Evolutionary conservation across 2,329 filamentous ascomycete species (phyloP), one percentile per base, ranked within the genome.

Genomic region (Talaromyces sp.): DNA sequence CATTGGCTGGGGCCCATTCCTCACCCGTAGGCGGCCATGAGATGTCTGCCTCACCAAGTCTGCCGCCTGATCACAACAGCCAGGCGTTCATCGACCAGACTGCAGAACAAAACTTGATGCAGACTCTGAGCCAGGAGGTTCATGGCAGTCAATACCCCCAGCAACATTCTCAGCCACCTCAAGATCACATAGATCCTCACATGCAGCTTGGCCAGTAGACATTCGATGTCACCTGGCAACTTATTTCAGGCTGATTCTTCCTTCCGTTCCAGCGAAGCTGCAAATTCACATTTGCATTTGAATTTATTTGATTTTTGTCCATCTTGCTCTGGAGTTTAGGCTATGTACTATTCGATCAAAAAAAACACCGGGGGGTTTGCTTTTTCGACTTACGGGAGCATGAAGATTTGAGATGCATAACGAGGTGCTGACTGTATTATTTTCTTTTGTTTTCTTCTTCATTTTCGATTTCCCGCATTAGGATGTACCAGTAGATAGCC

Each of bases 71-170:
- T 51, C 56, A 67, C 10, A 64, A 61, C 24, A 63, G 57, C 37
- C 68, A 71, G 51, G 55, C 63, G 14, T 56, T 70, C 20, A 67
- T 73, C 46, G 73, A 75, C 35, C 74, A 75, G 54, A 73, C 69
- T 1, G 70, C 71, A 1, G 74, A 76, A 51, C 73, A 75, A 51
- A 73, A 73, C 35, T 52, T 76, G 40, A 76, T 76, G 63, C 74
- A 76, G 61, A 75, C 72, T n/a, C 65, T 76, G 4, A 70, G 68
- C 13, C 71, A 75, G 54, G 74, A 76, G 51, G 70, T 72, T 13
- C 72, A 75, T 47, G 69, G 71, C 10, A 71, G 73, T 17, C 63
- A 67, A 13, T 70, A 70, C 47, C 65, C 65, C 20, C 67, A 68
- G 49, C 65, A 71, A 27, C 69, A 70, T 51, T 30, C 65, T 33